Percentiles rank a stretch among this genome's conserved stretches.
phyloP scores from a whole-genome alignment of 2,329 filamentous ascomycete species.

The Furcasterigmium furcatum region DNA sequence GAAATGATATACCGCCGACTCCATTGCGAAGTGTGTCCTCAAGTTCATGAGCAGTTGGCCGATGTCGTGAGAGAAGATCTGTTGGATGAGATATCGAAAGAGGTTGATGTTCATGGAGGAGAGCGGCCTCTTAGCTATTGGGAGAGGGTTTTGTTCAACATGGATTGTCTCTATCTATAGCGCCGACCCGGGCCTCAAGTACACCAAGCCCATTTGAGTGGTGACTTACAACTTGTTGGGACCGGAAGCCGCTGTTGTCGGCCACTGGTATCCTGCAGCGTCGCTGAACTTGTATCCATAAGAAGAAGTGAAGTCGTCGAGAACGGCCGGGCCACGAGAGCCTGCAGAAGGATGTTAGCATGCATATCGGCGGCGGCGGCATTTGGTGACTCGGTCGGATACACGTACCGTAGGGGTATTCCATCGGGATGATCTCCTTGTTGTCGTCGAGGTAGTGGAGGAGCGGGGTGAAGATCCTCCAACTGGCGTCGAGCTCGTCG shows the following conservation, averaged over 20 bases:
- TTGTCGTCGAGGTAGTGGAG: constrained; percentile 98
- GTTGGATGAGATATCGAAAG: neutral
- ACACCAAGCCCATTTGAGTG: constrained; percentile 6
- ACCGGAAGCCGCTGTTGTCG: constrained; percentile 64
- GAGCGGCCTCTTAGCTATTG: constrained; percentile 7
- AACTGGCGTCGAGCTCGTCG: constrained; percentile 94
- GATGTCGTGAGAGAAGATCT: constrained; percentile 1
- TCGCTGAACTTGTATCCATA: constrained; percentile 99
- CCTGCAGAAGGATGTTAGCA: constrained; percentile 50
- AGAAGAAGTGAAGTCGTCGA: constrained; percentile 96
- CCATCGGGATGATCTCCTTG: constrained; percentile 99
- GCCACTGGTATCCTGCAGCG: constrained; percentile 93
- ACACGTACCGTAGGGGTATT: constrained; percentile 92
- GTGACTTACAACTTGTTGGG: constrained; percentile 77
- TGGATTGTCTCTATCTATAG: constrained; percentile 11
- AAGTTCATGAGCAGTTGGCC: neutral
- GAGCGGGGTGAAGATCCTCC: constrained; percentile 97
- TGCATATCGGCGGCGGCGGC: neutral
- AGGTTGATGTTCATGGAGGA: neutral
- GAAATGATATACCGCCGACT: neutral
- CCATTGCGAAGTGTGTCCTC: neutral
- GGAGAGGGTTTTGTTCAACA: constrained; percentile 8
- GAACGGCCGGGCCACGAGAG: constrained; percentile 90
- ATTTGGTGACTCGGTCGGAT: neutral
- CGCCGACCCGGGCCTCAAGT: constrained; percentile 2